Evolutionary conservation across 345 rosid species (phyloP).

Genomic region (Isatis tinctoria): DNA sequence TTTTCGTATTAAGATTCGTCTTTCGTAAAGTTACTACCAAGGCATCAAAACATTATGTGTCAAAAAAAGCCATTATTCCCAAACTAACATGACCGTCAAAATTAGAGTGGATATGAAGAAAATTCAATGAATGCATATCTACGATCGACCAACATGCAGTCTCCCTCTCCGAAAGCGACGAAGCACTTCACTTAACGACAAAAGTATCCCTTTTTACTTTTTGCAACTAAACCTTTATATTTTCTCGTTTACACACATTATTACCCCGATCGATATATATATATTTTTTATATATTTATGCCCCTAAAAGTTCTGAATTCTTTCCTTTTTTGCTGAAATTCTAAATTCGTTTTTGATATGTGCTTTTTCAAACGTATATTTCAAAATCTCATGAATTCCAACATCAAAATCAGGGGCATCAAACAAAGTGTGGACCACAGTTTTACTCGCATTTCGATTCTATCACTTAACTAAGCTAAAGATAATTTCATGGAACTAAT

Average conservation of each 20-base stretch:
- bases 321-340: not conserved
- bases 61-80: not conserved
- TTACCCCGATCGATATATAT: not conserved
- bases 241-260: too few species aligned
- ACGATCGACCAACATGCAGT: constrained; percentile 29
- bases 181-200: constrained; percentile 26
- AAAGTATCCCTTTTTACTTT: not conserved
- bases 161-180: constrained; percentile 25
- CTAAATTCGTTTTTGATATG: not conserved
- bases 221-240: not conserved
- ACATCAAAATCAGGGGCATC: constrained; percentile 18
- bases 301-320: not conserved
- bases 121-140: constrained; percentile 18
- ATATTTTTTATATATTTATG: not conserved
- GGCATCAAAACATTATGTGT: not conserved
- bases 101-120: not conserved
- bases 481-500: constrained; percentile 12
- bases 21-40: not conserved
- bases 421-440: constrained; percentile 20
- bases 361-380: not conserved
- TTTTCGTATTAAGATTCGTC: not conserved
- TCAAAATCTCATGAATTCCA: not conserved
- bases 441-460: constrained; percentile 12
- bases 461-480: not conserved
- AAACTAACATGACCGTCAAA: not conserved